phyloP scores from a whole-genome alignment of 78 protist genomes.

The Parvularia atlantis region DNA sequence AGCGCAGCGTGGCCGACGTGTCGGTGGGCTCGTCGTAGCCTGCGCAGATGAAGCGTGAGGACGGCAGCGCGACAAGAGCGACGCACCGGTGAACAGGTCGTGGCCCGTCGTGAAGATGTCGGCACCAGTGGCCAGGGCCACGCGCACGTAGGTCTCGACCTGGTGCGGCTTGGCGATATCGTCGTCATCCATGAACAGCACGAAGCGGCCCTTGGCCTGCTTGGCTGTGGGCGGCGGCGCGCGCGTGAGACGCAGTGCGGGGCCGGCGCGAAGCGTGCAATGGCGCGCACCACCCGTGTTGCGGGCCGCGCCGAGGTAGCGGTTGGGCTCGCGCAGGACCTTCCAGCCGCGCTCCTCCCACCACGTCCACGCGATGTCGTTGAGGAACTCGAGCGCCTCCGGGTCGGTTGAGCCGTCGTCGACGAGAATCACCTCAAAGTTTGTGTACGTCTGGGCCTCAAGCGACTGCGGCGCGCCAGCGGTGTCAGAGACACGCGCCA shows the following conservation, averaged over 20 bases:
- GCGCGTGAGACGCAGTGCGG: no score
- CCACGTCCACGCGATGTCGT: neutral
- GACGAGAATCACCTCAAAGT: neutral
- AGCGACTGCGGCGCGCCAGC: no score
- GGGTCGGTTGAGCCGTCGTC: constrained; percentile 8
- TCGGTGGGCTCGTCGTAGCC: no score
- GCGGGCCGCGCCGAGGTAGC: constrained; percentile 11
- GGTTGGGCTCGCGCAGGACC: neutral
- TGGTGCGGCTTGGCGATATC: neutral
- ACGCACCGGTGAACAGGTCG: neutral
- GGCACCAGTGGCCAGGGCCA: neutral
- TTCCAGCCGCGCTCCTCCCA: neutral
- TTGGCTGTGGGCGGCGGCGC: neutral
- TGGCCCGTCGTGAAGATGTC: neutral
- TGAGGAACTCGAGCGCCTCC: neutral
- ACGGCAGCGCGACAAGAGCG: neutral
- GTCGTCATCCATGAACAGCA: constrained; percentile 10
- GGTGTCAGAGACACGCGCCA: no score
- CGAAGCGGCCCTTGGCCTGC: neutral
- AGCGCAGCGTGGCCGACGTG: no score
- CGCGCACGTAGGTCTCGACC: neutral
- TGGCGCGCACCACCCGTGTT: neutral
- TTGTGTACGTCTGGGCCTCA: neutral
- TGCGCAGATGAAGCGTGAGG: neutral
- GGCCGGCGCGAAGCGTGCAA: no score